These are phyloP conservation scores for Rasamsonia emersonii DNA, from an alignment of 2,329 filamentous ascomycete species.

Conservation along the genomic window DNA sequence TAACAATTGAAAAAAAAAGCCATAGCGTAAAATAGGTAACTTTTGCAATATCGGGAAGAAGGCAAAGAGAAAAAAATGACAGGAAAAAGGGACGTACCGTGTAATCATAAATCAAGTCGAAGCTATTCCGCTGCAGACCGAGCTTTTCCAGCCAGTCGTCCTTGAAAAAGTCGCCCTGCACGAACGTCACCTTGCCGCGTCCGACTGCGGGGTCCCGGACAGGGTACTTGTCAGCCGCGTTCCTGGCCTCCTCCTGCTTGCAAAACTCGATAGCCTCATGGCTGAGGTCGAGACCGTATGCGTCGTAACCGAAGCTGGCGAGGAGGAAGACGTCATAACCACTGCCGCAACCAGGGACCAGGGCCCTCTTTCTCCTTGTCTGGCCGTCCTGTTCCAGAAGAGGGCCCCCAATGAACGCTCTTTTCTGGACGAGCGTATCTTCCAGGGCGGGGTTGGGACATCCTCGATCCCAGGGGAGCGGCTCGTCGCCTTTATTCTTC, in stretches of 20 bases:
- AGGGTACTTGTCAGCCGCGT: constrained; percentile 26
- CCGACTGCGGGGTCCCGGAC: constrained; percentile 27
- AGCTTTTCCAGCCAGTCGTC: constrained; percentile 32
- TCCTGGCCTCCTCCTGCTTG: constrained; percentile 24
- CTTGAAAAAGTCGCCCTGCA: constrained; percentile 38
- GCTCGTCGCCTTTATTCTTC: constrained; percentile 40
- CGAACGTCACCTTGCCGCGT: constrained; percentile 30
- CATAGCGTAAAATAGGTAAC: not conserved
- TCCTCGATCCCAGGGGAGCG: constrained; percentile 53
- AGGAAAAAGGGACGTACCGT: constrained; percentile 37
- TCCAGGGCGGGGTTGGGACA: constrained; percentile 51
- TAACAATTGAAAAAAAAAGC: not conserved
- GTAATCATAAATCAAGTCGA: constrained; percentile 53
- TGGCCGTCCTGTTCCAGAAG: constrained; percentile 16
- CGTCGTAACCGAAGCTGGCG: constrained; percentile 66
- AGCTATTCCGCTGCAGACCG: constrained; percentile 24
- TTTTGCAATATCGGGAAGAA: not conserved
- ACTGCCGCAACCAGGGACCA: constrained; percentile 59
- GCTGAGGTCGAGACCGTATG: constrained; percentile 64
- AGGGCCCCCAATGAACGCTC: constrained; percentile 28
- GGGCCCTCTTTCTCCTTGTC: constrained; percentile 43
- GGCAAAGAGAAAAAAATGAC: constrained; percentile 1
- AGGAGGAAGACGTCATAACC: constrained; percentile 76
- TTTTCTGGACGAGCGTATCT: constrained; percentile 40
- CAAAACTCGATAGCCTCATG: constrained; percentile 36